phyloP scores from a whole-genome alignment of 2,329 filamentous ascomycete genomes.

The Chrysosporium queenslandicum region DNA sequence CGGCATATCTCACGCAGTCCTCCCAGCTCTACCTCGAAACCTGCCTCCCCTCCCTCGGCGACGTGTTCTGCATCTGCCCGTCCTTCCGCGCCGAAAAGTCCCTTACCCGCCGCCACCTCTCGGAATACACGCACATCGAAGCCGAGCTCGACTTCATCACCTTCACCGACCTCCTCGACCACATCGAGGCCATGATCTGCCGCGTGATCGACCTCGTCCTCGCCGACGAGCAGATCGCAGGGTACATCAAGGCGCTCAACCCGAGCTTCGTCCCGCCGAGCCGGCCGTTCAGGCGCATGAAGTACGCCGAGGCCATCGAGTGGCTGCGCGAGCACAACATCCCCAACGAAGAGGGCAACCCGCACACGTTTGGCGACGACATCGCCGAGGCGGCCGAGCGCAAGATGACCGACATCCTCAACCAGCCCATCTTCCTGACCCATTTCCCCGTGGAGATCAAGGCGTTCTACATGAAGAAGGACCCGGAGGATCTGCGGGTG shows the following conservation, averaged over 20 bases:
- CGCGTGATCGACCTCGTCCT: slow-evolving; percentile 70
- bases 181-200: slow-evolving; percentile 82
- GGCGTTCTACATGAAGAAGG: slow-evolving; percentile 98
- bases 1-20: slow-evolving; percentile 89
- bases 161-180: slow-evolving; percentile 76
- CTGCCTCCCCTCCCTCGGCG: slow-evolving; percentile 75
- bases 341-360: slow-evolving; percentile 81
- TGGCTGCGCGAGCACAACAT: slow-evolving; percentile 90
- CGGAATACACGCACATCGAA: slow-evolving; percentile 95
- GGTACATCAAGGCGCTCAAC: slow-evolving; percentile 76
- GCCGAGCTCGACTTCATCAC: slow-evolving; percentile 92
- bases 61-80: slow-evolving; percentile 97
- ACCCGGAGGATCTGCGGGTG: slow-evolving; percentile 63
- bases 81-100: slow-evolving; percentile 98
- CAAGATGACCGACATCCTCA: slow-evolving; percentile 93
- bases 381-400: slow-evolving; percentile 97
- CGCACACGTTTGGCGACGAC: slow-evolving; percentile 88
- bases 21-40: slow-evolving; percentile 98
- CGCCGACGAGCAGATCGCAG: slow-evolving; percentile 60
- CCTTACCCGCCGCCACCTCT: slow-evolving; percentile 82
- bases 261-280: slow-evolving; percentile 72
- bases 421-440: slow-evolving; percentile 87
- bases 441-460: slow-evolving; percentile 98
- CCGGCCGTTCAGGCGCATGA: slow-evolving; percentile 88
- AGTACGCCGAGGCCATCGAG: slow-evolving; percentile 83